A percentile compares a stretch with the other conserved stretches of the same genome.
phyloP scores from a whole-genome alignment of 2,329 filamentous ascomycete species.

The Fusarium praegraminearum region DNA sequence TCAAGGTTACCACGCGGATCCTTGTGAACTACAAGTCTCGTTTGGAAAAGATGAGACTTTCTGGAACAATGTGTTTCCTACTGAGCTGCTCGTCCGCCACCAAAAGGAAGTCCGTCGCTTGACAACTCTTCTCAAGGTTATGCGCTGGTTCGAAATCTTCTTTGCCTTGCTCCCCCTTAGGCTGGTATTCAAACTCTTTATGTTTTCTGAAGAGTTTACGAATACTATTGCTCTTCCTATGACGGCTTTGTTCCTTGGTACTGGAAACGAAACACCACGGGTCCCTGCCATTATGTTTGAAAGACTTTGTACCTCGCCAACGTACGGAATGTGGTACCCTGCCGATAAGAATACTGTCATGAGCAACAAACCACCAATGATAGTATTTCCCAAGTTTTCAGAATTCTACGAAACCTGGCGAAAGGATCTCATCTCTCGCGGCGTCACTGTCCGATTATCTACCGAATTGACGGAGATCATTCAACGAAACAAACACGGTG shows the following conservation, averaged over 20 bases:
- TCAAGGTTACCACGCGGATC: conserved; percentile 28
- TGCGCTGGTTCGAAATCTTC: conserved; percentile 37
- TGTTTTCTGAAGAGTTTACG: conserved; percentile 31
- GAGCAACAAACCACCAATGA: conserved; percentile 31
- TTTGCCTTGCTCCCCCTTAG: conserved; percentile 18
- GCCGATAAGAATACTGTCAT: conserved; percentile 21
- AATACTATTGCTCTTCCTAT: conserved; percentile 30
- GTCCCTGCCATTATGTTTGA: conserved; percentile 34
- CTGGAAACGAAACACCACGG: conserved; percentile 29
- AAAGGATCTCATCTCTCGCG: conserved; percentile 22
- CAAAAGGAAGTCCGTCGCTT: conserved; percentile 27
- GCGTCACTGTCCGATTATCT: conserved; percentile 15
- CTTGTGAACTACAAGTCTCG: conserved; percentile 25
- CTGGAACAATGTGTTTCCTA: conserved; percentile 35
- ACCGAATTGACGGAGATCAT: conserved; percentile 31
- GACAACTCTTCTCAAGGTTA: conserved; percentile 31
- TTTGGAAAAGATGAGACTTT: conserved; percentile 31
- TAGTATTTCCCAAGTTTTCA: conserved; percentile 32
- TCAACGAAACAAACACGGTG: conserved; percentile 20
- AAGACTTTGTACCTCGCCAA: conserved; percentile 22
- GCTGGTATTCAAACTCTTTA: conserved; percentile 25
- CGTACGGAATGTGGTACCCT: conserved; percentile 36
- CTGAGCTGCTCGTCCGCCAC: conserved; percentile 12
- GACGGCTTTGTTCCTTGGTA: conserved; percentile 29
- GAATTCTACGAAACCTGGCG: conserved; percentile 27